These are phyloP conservation scores for Thoreauomyces humboldtii DNA, from an alignment of 192 early-diverging fungal species.

Conservation along the genomic window DNA sequence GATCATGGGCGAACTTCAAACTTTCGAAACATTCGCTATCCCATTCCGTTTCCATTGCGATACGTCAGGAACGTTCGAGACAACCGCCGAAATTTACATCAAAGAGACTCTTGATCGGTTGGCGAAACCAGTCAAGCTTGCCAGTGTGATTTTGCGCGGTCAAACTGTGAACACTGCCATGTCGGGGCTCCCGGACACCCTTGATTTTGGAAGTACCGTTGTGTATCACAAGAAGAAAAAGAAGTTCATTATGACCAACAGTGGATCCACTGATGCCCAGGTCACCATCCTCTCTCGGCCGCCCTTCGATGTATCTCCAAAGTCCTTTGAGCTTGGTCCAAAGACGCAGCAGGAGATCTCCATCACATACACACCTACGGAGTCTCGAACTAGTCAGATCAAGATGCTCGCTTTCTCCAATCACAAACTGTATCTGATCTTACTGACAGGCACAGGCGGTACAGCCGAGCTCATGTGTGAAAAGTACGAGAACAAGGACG, in stretches of 20 bases:
- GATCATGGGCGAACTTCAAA: slow-evolving; percentile 46
- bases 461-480: slow-evolving; percentile 58
- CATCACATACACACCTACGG: slow-evolving; percentile 50
- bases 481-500: slow-evolving; percentile 51
- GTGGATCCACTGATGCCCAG: slow-evolving; percentile 44
- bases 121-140: slow-evolving; percentile 41
- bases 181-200: slow-evolving; percentile 47
- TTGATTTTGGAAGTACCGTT: slow-evolving; percentile 59
- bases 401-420: slow-evolving; percentile 55
- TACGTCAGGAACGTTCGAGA: slow-evolving; percentile 49
- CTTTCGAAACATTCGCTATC: slow-evolving; percentile 45
- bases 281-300: slow-evolving; percentile 46
- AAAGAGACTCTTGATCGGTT: slow-evolving; percentile 46
- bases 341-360: slow-evolving; percentile 46
- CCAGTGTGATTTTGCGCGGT: slow-evolving; percentile 45
- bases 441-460: slow-evolving; percentile 45
- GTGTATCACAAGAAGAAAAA: slow-evolving; percentile 39
- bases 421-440: slow-evolving; percentile 51
- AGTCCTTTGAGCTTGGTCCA: slow-evolving; percentile 40
- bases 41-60: slow-evolving; percentile 51
- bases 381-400: slow-evolving; percentile 37
- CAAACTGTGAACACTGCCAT: slow-evolving; percentile 48
- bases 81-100: slow-evolving; percentile 44
- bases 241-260: slow-evolving; percentile 47
- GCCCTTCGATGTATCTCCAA: slow-evolving; percentile 49